phyloP scores from a whole-genome alignment of 1,284 basidiomycete species.

The Trichosporon faecale region DNA sequence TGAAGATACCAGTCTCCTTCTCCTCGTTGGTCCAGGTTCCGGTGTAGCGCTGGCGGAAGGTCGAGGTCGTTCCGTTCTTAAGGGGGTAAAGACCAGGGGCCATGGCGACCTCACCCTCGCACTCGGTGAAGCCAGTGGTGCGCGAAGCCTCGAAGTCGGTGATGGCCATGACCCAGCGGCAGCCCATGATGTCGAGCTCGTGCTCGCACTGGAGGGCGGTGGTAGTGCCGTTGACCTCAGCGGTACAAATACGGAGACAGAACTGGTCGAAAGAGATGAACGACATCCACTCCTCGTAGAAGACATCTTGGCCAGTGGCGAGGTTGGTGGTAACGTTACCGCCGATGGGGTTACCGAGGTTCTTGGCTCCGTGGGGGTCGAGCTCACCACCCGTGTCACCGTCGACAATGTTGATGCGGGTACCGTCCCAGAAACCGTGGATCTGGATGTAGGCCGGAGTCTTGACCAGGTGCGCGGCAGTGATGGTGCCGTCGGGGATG shows the following conservation, averaged over 20 bases:
- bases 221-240: slow-evolving; percentile 40
- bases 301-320: slow-evolving; percentile 53
- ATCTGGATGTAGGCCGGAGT: slow-evolving; percentile 54
- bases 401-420: slow-evolving; percentile 52
- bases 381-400: slow-evolving; percentile 55
- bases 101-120: slow-evolving; percentile 51
- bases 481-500: slow-evolving; percentile 50
- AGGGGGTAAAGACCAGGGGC: slow-evolving; percentile 51
- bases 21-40: slow-evolving; percentile 37
- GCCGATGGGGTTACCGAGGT: slow-evolving; percentile 56
- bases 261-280: slow-evolving; percentile 51
- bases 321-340: slow-evolving; percentile 57
- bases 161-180: slow-evolving; percentile 52
- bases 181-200: slow-evolving; percentile 52
- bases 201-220: slow-evolving; percentile 48
- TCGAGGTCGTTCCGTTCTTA: slow-evolving; percentile 45
- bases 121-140: slow-evolving; percentile 48
- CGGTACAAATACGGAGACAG: slow-evolving; percentile 53
- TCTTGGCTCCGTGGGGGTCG: slow-evolving; percentile 53
- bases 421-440: slow-evolving; percentile 53
- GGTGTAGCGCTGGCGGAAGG: slow-evolving; percentile 53
- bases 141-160: slow-evolving; percentile 43
- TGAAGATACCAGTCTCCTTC: slow-evolving; percentile 26
- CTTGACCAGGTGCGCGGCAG: slow-evolving; percentile 41
- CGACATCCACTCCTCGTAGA: slow-evolving; percentile 57